Evolutionary conservation across 2,329 filamentous ascomycete genomes (phyloP), one percentile per base, ranked within the genome.

Genomic region (Diaporthe ampelina): DNA sequence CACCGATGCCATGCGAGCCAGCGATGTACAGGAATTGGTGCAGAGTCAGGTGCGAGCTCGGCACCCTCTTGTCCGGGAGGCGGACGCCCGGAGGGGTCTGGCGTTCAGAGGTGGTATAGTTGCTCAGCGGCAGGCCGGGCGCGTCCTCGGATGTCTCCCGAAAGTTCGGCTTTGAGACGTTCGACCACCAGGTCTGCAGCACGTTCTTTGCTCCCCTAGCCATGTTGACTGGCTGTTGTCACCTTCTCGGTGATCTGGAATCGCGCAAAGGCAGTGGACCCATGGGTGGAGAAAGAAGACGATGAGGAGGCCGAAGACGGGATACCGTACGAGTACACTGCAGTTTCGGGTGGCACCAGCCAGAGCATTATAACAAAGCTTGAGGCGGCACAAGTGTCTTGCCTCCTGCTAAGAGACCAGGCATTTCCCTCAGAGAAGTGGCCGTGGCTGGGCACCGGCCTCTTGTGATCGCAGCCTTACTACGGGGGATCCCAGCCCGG

Each of bases 21-120:
- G 88, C 85, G 19, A 90, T 81, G 78, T 89, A 89, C 73, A 88
- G 84, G 26, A 85, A 74, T 76, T 89, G 87, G 73, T 86, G 84
- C 0, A 74, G 76, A 3, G 85, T 88, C 40, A 87, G 77, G n/a
- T 77, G 77, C 8, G 78, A 72, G 54, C 83, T 87, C 24, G 87
- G 85, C 52, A 80, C 69, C 52, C 71, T 57, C 54, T 58, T 73
- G 61, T 73, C 61, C 37, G 52, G 40, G 19, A 50, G 48, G 15
- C 37, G 29, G 50, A 32, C 37, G 43, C 35, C 40, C 40, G 24
- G 50, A 5, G 71, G 40, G 10, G 50, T 50, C 56, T 65, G 54
- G 21, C 48, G 59, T 24, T 73, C 50, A 29, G 19, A 24, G 19
- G 71, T 68, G 35, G 71, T 50, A 17, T 59, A 67, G 32, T 40